These are phyloP conservation scores for Hyaloscypha variabilis DNA, from an alignment of 495 filamentous ascomycete genomes.

Conservation along the genomic window DNA sequence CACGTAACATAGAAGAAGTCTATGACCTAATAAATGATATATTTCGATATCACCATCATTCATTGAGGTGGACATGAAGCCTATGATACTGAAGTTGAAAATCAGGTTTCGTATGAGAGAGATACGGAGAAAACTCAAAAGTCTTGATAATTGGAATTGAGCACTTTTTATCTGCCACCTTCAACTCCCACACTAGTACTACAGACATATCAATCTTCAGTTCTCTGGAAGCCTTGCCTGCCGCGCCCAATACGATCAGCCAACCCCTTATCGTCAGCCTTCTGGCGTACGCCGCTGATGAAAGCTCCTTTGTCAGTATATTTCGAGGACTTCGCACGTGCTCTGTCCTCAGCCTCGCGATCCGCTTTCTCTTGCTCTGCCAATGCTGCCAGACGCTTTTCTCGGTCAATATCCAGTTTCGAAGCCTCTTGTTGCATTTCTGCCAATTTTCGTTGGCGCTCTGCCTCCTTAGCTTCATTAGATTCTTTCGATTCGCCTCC, in stretches of 20 bases:
- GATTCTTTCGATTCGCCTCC: slow-evolving; percentile 12
- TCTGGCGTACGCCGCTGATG: slow-evolving; percentile 57
- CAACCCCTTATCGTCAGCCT: slow-evolving; percentile 59
- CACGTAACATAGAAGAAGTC: too few species aligned
- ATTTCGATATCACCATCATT: too few species aligned
- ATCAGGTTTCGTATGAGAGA: too few species aligned
- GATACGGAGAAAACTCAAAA: too few species aligned
- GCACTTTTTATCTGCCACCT: not conserved
- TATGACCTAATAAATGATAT: too few species aligned
- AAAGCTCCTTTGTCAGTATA: slow-evolving; percentile 67
- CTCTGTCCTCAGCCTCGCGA: slow-evolving; percentile 64
- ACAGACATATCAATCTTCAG: slow-evolving; percentile 27
- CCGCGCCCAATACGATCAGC: slow-evolving; percentile 56
- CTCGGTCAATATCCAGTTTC: slow-evolving; percentile 74
- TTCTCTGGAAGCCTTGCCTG: slow-evolving; percentile 42
- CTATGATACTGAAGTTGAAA: too few species aligned
- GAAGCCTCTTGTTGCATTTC: slow-evolving; percentile 88
- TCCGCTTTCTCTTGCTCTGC: slow-evolving; percentile 64
- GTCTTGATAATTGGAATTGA: too few species aligned
- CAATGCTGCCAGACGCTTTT: slow-evolving; percentile 68
- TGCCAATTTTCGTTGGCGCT: slow-evolving; percentile 70
- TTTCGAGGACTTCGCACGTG: slow-evolving; percentile 56
- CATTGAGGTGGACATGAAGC: too few species aligned
- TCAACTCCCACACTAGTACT: too few species aligned
- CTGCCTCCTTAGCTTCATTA: slow-evolving; percentile 43